Base-by-base conservation (phyloP, 2,329 filamentous ascomycete species). In the Aureobasidium sp. region DNA sequence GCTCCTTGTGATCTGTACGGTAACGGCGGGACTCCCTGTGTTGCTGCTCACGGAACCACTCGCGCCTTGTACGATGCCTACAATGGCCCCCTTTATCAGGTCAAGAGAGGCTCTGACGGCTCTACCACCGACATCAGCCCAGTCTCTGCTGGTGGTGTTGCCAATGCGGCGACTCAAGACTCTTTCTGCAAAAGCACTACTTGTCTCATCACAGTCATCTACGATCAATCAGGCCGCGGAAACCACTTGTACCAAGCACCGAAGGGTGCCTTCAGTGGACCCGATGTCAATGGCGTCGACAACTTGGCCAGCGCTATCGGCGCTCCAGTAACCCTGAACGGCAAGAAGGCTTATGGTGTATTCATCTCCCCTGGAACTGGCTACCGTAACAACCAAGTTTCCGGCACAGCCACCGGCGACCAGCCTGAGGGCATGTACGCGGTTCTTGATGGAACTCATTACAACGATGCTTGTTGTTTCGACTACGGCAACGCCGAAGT, bases 1-100 rank as follows among this genome's bases (percentile, higher is more conserved):
- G 80, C 72, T 11, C 80, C 81, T 7, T 85, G 80, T 59, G 81
- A 85, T 57, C 73, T 84, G 56, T 85, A 84, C 66, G 62, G 73
- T 1, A 71, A 73, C 0, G 80, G 79, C 0, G 73, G 74, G 47
- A 83, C 79, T 1, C 79, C 80, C n/a, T 85, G 81, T 59, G 68
- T 84, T 10, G 81, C 81, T 0, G 81, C 81, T 0, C 81, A 84
- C 62, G 78, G 78, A 63, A 84, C 80, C n/a, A 84, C 81, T 54
- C 77, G 81, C 3, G 79, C 80, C 14, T 65, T 85, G 6, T 84
- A 83, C 66, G 73, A 66, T 59, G 60, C 70, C 48, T 84, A 69
- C 67, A 70, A 49, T 6, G 77, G 78, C 3, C 47, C 76, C 0
- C 75, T 84, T 1, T 84, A 85, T 64, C 79, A 84, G 58, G 73